phyloP scores from a whole-genome alignment of 1,139 yeast genomes.

The Yamadazyma jaroonii region DNA sequence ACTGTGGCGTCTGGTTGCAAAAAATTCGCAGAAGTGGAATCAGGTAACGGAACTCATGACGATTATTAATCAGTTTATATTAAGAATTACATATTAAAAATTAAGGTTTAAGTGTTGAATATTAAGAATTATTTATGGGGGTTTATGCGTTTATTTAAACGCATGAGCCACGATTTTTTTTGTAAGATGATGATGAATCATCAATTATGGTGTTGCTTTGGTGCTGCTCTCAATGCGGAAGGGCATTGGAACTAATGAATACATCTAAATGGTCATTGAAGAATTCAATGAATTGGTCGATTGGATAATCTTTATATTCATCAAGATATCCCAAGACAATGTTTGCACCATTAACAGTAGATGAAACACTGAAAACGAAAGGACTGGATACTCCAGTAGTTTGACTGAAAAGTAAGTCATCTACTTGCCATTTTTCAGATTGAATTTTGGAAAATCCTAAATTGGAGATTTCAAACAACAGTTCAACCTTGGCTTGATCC shows the following conservation, averaged over 20 bases:
- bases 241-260: slow-evolving; percentile 1
- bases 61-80: no score
- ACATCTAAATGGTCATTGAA: slow-evolving; percentile 3
- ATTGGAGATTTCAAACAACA: slow-evolving; percentile 26
- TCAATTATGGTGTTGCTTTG: not conserved
- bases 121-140: no score
- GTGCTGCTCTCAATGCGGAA: not conserved
- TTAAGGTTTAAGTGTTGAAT: no score
- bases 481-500: slow-evolving; percentile 9
- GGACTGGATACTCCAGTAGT: slow-evolving; percentile 20
- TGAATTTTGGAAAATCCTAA: slow-evolving; percentile 18
- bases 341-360: slow-evolving; percentile 23
- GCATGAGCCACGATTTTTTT: no score
- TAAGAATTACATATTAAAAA: no score
- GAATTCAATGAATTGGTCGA: slow-evolving; percentile 2
- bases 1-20: slow-evolving; percentile 6
- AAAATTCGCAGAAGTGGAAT: not conserved
- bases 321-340: slow-evolving; percentile 19
- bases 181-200: not conserved
- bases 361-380: slow-evolving; percentile 19
- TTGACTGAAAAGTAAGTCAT: slow-evolving; percentile 26
- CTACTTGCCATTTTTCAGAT: slow-evolving; percentile 16
- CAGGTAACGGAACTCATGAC: no score
- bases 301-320: slow-evolving; percentile 10
- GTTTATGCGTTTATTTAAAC: no score